A percentile compares a stretch with the other conserved stretches of the same genome.
These are phyloP conservation scores for Fragilaria crotonensis DNA, from an alignment of 108 stramenopile genomes.

Conservation along the genomic window DNA sequence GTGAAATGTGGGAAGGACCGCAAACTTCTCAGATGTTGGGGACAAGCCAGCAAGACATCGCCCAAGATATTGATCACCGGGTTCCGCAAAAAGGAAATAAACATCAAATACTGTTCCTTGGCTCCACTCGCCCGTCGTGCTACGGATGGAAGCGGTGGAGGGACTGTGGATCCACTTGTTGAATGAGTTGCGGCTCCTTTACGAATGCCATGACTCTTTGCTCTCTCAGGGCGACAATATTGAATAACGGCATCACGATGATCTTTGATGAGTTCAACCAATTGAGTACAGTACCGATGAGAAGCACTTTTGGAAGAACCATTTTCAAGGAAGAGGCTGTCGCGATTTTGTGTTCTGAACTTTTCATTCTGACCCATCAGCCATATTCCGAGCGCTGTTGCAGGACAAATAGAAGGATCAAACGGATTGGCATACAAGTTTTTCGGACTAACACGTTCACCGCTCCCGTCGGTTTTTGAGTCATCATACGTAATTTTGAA, in stretches of 20 bases:
- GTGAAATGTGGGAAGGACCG: too few species aligned
- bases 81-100: constrained; percentile 28
- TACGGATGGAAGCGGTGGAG: too few species aligned
- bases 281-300: background rate
- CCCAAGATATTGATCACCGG: constrained; percentile 36
- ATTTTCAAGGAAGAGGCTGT: background rate
- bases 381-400: background rate
- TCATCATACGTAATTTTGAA: background rate
- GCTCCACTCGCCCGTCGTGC: constrained; percentile 37
- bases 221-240: too few species aligned
- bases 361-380: background rate
- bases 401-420: background rate
- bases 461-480: background rate
- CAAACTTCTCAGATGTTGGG: constrained; percentile 21
- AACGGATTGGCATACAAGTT: background rate
- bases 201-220: too few species aligned
- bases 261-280: background rate
- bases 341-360: background rate
- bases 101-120: constrained; percentile 32
- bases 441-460: background rate
- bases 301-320: background rate
- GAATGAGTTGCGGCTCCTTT: too few species aligned
- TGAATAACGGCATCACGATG: background rate
- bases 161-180: too few species aligned
- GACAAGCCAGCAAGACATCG: constrained; percentile 19